These are phyloP conservation scores for Rhodotorula sp. DNA, from an alignment of 1,284 basidiomycete species.

Conservation along the genomic window DNA sequence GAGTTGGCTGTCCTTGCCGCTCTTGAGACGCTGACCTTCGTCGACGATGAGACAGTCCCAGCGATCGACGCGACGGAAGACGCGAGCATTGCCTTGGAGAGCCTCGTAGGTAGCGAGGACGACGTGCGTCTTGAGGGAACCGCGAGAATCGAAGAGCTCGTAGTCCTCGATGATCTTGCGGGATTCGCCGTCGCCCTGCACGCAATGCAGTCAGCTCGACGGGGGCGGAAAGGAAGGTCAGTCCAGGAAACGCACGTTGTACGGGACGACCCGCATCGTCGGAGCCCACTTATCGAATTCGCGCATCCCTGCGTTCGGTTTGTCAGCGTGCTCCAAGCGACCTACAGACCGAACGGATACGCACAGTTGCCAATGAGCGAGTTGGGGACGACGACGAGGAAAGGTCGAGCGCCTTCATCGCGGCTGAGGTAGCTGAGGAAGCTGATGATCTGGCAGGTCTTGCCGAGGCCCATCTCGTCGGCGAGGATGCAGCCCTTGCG, in stretches of 20 bases:
- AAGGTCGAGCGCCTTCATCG: constrained; percentile 65
- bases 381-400: constrained; percentile 89
- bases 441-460: constrained; percentile 84
- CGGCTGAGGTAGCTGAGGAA: constrained; percentile 75
- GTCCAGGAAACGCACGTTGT: constrained; percentile 45
- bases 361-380: constrained; percentile 78
- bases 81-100: constrained; percentile 56
- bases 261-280: constrained; percentile 76
- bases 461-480: constrained; percentile 90
- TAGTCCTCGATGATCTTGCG: constrained; percentile 77
- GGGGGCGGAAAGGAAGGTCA: neutral
- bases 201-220: neutral
- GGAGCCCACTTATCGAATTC: constrained; percentile 90
- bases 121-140: constrained; percentile 55
- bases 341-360: neutral
- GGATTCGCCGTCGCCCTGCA: constrained; percentile 45
- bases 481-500: constrained; percentile 88
- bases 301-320: constrained; percentile 49
- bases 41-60: constrained; percentile 93
- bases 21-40: constrained; percentile 62
- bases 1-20: constrained; percentile 66
- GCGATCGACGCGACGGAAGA: constrained; percentile 75
- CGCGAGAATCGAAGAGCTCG: constrained; percentile 67
- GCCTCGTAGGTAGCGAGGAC: constrained; percentile 84
- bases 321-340: neutral